Percentiles rank a stretch among this genome's conserved stretches.
phyloP scores from a whole-genome alignment of 257 asterid species.

The Nicotiana otophora region DNA sequence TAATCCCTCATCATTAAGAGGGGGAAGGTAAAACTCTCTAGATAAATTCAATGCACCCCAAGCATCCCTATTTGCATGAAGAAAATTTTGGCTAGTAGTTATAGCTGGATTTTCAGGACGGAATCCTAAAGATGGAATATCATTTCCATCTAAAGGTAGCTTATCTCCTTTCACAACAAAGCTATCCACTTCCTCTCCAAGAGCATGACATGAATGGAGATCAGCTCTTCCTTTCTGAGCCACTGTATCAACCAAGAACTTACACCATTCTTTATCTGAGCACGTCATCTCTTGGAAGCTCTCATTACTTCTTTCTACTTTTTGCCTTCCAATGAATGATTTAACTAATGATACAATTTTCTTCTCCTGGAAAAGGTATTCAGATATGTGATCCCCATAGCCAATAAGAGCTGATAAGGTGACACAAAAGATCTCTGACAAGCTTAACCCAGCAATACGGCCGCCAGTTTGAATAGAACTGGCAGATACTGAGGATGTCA shows the following conservation, averaged over 20 bases:
- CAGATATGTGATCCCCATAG: slow-evolving; percentile 63
- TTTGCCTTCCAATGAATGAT: slow-evolving; percentile 22
- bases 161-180: slow-evolving; percentile 20
- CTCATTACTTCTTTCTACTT: slow-evolving; percentile 22
- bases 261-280: slow-evolving; percentile 59
- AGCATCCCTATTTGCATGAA: slow-evolving; percentile 46
- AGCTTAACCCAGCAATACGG: slow-evolving; percentile 59
- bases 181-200: slow-evolving; percentile 23
- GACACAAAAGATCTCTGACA: slow-evolving; percentile 85
- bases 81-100: slow-evolving; percentile 56
- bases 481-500: slow-evolving; percentile 38
- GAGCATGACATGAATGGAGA: slow-evolving; percentile 17
- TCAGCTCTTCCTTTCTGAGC: slow-evolving; percentile 33
- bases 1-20: slow-evolving; percentile 73
- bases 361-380: slow-evolving; percentile 46
- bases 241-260: slow-evolving; percentile 53
- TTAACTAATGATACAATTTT: slow-evolving; percentile 33
- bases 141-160: slow-evolving; percentile 18
- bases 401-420: slow-evolving; percentile 79
- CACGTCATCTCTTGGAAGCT: slow-evolving; percentile 20
- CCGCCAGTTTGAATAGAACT: slow-evolving; percentile 27
- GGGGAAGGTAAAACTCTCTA: slow-evolving; percentile 66
- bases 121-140: slow-evolving; percentile 30
- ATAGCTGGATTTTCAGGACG: slow-evolving; percentile 76
- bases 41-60: slow-evolving; percentile 74